phyloP scores from a whole-genome alignment of 306 rosid genomes.

The Purshia tridentata region DNA sequence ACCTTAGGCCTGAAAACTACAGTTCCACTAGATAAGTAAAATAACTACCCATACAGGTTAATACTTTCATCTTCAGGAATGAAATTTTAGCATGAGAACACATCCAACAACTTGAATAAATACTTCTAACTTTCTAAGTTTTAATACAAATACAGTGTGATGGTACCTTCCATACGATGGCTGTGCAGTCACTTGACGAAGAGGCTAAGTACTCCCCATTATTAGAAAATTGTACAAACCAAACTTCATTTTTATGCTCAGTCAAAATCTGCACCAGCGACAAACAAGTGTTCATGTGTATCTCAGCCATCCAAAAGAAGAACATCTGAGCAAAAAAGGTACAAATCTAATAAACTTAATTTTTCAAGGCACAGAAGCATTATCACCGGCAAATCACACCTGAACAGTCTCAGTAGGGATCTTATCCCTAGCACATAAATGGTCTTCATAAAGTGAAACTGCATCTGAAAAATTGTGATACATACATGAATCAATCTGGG shows the following conservation, averaged over 20 bases:
- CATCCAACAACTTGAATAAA: conserved; percentile 7
- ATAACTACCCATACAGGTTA: background rate
- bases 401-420: conserved; percentile 77
- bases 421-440: conserved; percentile 62
- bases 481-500: conserved; percentile 70
- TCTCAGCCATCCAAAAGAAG: conserved; percentile 8
- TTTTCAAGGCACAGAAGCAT: conserved; percentile 11
- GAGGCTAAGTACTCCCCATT: conserved; percentile 85
- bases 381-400: conserved; percentile 44
- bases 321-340: background rate
- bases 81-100: conserved; percentile 18
- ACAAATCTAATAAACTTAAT: background rate
- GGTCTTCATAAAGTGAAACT: conserved; percentile 74
- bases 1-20: background rate
- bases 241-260: conserved; percentile 84
- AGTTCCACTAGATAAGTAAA: background rate
- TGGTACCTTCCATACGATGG: conserved; percentile 89
- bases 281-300: conserved; percentile 21
- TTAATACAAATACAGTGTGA: conserved; percentile 15
- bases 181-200: conserved; percentile 79
- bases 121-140: conserved; percentile 20
- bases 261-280: conserved; percentile 69
- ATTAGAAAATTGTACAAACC: conserved; percentile 93
- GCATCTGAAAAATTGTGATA: conserved; percentile 56
- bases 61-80: background rate